Evolutionary conservation across 202 grass and related monocot species (phyloP).

Genomic region (Brachypodium distachyon): DNA sequence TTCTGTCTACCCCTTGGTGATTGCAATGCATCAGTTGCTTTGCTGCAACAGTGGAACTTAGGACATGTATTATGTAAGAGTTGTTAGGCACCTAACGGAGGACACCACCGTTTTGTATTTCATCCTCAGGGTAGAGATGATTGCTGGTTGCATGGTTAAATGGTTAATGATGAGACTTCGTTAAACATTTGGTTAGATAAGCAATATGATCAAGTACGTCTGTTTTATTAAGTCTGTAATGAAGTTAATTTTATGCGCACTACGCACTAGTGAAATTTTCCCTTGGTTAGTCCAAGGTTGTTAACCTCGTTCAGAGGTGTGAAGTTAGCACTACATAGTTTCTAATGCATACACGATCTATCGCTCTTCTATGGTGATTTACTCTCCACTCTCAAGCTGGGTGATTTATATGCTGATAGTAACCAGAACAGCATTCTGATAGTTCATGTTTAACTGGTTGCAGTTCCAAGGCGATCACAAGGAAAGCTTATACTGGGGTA

Average conservation of each 20-base stretch:
- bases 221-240: neutral
- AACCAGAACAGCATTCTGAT: conserved; percentile 22
- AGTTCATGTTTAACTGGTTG: conserved; percentile 27
- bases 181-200: neutral
- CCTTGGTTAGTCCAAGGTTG: neutral
- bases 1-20: neutral
- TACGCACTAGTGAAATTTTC: neutral
- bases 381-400: neutral
- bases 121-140: neutral
- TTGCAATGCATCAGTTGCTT: neutral
- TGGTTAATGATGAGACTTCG: neutral
- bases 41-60: neutral
- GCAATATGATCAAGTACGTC: neutral
- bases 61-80: neutral
- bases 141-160: too few species aligned
- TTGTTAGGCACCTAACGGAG: neutral
- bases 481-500: conserved; percentile 96
- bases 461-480: conserved; percentile 88
- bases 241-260: neutral
- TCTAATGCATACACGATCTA: neutral
- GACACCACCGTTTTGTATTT: neutral
- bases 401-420: neutral
- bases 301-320: neutral
- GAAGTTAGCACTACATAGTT: neutral
- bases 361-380: neutral